These are phyloP conservation scores for Oldenlandia corymbosa DNA, from an alignment of 257 asterid species.

Conservation along the genomic window DNA sequence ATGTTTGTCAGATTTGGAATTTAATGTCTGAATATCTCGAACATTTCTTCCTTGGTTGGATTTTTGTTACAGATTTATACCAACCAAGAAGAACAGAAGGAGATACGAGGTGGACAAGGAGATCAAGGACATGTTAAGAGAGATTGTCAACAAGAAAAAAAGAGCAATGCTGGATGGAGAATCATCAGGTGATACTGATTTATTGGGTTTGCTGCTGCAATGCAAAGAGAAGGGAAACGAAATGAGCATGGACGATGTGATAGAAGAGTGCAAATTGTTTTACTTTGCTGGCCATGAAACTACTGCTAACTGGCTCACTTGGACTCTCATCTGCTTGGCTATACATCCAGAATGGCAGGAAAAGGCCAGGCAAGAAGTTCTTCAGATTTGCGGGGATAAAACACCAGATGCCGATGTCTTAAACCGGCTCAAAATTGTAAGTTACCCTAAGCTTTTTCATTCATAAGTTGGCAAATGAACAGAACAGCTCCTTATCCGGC, in stretches of 20 bases:
- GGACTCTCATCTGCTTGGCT: slow-evolving; percentile 11
- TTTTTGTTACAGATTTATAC: slow-evolving; percentile 29
- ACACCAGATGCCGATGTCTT: background rate
- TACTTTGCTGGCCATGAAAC: slow-evolving; percentile 29
- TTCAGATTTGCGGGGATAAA: background rate
- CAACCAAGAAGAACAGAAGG: slow-evolving; percentile 27
- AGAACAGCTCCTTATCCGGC: too few relatives aligned
- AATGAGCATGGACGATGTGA: slow-evolving; percentile 19
- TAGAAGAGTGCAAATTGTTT: slow-evolving; percentile 26
- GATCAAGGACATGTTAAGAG: slow-evolving; percentile 11
- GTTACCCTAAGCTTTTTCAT: too few relatives aligned
- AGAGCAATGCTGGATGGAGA: slow-evolving; percentile 7
- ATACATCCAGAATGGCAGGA: slow-evolving; percentile 10
- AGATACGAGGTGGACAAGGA: slow-evolving; percentile 22
- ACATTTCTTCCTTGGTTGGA: too few relatives aligned
- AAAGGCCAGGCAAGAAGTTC: slow-evolving; percentile 4
- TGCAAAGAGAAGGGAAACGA: slow-evolving; percentile 15
- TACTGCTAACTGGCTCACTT: slow-evolving; percentile 22
- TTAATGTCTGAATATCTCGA: too few relatives aligned
- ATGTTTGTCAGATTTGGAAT: background rate
- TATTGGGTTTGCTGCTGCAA: slow-evolving; percentile 22
- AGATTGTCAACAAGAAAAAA: slow-evolving; percentile 2
- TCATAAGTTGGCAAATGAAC: too few relatives aligned
- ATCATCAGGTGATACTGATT: slow-evolving; percentile 8
- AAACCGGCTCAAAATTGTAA: slow-evolving; percentile 11